Conservation (phyloP, 2,329 filamentous ascomycete genomes). For the Calonectria multiphialidica region DNA sequence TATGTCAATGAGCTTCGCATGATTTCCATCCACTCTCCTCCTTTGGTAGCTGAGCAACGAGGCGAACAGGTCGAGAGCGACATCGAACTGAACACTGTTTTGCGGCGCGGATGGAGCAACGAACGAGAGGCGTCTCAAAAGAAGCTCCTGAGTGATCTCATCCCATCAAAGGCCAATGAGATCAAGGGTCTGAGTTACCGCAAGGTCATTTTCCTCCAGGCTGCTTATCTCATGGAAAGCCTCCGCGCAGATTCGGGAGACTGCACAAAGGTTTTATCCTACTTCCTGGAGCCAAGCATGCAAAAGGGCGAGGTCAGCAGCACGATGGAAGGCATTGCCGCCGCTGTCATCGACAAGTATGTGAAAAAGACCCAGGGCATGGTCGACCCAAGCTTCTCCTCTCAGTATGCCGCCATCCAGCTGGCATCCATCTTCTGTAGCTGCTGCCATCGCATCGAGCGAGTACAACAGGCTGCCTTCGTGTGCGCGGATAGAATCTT, state of each 20-base stretch:
- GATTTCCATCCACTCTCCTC: slow-evolving; percentile 88
- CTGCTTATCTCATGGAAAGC: slow-evolving; percentile 89
- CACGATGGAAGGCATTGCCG: slow-evolving; percentile 73
- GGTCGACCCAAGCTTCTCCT: slow-evolving; percentile 82
- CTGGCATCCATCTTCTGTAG: slow-evolving; percentile 86
- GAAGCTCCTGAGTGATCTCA: slow-evolving; percentile 77
- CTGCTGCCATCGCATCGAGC: slow-evolving; percentile 93
- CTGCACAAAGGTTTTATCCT: slow-evolving; percentile 89
- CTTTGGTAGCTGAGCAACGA: slow-evolving; percentile 88
- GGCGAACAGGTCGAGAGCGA: slow-evolving; percentile 94
- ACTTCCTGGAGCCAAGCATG: slow-evolving; percentile 95
- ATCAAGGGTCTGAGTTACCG: slow-evolving; percentile 88
- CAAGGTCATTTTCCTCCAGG: slow-evolving; percentile 91
- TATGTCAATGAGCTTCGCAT: slow-evolving; percentile 83
- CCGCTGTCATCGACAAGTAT: slow-evolving; percentile 83
- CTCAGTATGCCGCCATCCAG: slow-evolving; percentile 89
- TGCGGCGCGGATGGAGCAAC: slow-evolving; percentile 86
- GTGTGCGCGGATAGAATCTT: slow-evolving; percentile 89
- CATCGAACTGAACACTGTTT: slow-evolving; percentile 93
- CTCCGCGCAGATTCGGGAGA: slow-evolving; percentile 88
- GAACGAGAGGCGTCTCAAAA: slow-evolving; percentile 86
- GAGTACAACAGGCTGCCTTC: slow-evolving; percentile 90
- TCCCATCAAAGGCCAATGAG: slow-evolving; percentile 82
- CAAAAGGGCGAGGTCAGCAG: slow-evolving; percentile 72
- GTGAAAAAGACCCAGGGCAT: slow-evolving; percentile 80